Conservation (phyloP, 176 grass and related monocot species). For the Oryza punctata region DNA sequence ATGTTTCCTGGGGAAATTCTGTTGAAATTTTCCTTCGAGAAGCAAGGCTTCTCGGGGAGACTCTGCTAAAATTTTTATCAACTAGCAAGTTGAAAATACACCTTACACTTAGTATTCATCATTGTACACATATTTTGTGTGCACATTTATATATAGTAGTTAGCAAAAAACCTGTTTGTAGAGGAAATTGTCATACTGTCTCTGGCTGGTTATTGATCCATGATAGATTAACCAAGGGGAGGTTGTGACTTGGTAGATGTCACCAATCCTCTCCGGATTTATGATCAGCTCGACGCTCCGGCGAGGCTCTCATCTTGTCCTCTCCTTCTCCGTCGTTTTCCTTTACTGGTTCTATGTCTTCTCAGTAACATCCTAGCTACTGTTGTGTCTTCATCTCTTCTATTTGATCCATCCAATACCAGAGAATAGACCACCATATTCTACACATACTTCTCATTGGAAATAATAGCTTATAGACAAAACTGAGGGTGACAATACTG, state of each 20-base stretch:
- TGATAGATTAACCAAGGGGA: slow-evolving; percentile 34
- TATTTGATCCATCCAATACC: background rate
- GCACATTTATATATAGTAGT: background rate
- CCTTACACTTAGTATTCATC: background rate
- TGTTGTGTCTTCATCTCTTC: background rate
- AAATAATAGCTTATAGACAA: slow-evolving; percentile 28
- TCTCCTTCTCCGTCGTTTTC: slow-evolving; percentile 90
- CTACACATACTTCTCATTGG: background rate
- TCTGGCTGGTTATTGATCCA: background rate
- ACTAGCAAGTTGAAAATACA: background rate
- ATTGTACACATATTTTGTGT: background rate
- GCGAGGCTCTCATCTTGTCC: slow-evolving; percentile 78
- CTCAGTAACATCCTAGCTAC: slow-evolving; percentile 42
- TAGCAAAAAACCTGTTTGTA: background rate
- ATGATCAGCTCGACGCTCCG: slow-evolving; percentile 62
- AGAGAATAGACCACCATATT: slow-evolving; percentile 10
- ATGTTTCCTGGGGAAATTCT: slow-evolving; percentile 7
- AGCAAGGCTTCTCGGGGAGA: slow-evolving; percentile 5
- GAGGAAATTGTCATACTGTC: background rate
- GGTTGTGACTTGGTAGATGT: slow-evolving; percentile 46
- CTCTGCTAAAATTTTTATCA: slow-evolving; percentile 7
- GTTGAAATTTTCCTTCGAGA: background rate
- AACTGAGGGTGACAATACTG: background rate
- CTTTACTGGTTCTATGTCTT: slow-evolving; percentile 97
- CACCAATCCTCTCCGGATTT: slow-evolving; percentile 64